phyloP scores from a whole-genome alignment of 2,329 filamentous ascomycete species.

The Ophiostoma novo-ulmi region DNA sequence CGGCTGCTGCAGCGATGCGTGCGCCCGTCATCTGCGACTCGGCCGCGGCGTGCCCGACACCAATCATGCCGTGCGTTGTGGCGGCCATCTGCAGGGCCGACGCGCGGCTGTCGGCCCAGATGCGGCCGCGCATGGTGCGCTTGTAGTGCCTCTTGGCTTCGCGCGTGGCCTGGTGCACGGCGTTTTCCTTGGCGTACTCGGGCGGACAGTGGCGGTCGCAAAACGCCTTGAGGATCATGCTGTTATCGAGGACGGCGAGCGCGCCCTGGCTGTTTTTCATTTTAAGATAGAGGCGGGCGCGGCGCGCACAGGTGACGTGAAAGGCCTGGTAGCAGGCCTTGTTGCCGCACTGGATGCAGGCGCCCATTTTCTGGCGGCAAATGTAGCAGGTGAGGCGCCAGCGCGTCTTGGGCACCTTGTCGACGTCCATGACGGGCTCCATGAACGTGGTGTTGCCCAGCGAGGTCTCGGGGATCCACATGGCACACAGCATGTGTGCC shows the following conservation, averaged over 20 bases:
- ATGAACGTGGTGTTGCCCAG: slow-evolving; percentile 95
- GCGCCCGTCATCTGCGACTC: slow-evolving; percentile 79
- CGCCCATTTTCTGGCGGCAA: slow-evolving; percentile 94
- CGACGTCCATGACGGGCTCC: slow-evolving; percentile 96
- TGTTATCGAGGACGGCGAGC: slow-evolving; percentile 70
- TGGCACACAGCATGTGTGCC: slow-evolving; percentile 92
- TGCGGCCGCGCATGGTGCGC: slow-evolving; percentile 77
- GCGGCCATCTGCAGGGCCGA: slow-evolving; percentile 77
- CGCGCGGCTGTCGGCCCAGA: slow-evolving; percentile 87
- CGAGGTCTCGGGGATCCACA: slow-evolving; percentile 97
- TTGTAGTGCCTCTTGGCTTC: slow-evolving; percentile 88
- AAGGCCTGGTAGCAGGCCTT: slow-evolving; percentile 97
- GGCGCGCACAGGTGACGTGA: slow-evolving; percentile 90
- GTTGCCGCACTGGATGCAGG: slow-evolving; percentile 96
- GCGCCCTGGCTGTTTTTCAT: slow-evolving; percentile 91
- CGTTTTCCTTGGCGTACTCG: slow-evolving; percentile 83
- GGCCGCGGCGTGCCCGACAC: slow-evolving; percentile 61
- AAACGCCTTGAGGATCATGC: slow-evolving; percentile 82
- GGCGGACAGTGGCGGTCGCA: slow-evolving; percentile 91
- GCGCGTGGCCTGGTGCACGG: slow-evolving; percentile 71
- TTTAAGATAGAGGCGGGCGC: slow-evolving; percentile 80
- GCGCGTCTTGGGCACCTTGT: slow-evolving; percentile 89
- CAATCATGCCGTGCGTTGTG: slow-evolving; percentile 53
- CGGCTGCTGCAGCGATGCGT: slow-evolving; percentile 68
- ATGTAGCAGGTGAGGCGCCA: slow-evolving; percentile 97